A percentile compares a stretch with the other conserved stretches of the same genome.
These are phyloP conservation scores for Blepharisma japonicum DNA, from an alignment of 73 alveolate genomes.

Conservation along the genomic window DNA sequence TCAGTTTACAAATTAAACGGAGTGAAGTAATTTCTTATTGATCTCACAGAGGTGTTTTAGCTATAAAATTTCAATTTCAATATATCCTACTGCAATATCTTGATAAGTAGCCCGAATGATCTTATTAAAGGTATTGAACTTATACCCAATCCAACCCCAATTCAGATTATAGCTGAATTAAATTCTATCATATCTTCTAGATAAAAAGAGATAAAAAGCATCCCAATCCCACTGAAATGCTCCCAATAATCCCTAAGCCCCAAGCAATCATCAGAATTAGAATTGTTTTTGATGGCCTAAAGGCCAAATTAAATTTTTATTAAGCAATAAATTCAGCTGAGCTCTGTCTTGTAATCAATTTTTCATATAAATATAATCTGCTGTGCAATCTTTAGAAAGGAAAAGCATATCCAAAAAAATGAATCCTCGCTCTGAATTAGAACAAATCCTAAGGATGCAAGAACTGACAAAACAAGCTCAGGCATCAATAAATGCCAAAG, in stretches of 20 bases:
- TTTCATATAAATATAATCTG: background rate
- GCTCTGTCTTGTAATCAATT: background rate
- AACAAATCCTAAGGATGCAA: background rate
- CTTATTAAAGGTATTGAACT: background rate
- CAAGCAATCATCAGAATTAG: background rate
- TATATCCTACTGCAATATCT: constrained; percentile 16
- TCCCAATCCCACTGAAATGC: background rate
- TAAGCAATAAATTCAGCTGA: background rate
- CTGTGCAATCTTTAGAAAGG: background rate
- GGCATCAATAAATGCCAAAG: background rate
- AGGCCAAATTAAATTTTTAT: too few relatives aligned
- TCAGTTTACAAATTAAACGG: background rate
- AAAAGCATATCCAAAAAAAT: background rate
- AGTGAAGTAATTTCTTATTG: background rate
- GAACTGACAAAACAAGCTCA: background rate
- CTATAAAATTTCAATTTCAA: background rate
- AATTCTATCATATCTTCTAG: background rate
- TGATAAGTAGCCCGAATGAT: background rate
- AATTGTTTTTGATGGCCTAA: too few relatives aligned
- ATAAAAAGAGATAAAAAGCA: background rate
- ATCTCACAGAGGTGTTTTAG: background rate
- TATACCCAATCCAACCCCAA: background rate
- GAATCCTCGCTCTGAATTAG: constrained; percentile 9
- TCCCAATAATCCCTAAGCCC: background rate
- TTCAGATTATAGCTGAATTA: background rate